Conservation (phyloP, 2,329 filamentous ascomycete genomes). For the Fusarium miscanthi region DNA sequence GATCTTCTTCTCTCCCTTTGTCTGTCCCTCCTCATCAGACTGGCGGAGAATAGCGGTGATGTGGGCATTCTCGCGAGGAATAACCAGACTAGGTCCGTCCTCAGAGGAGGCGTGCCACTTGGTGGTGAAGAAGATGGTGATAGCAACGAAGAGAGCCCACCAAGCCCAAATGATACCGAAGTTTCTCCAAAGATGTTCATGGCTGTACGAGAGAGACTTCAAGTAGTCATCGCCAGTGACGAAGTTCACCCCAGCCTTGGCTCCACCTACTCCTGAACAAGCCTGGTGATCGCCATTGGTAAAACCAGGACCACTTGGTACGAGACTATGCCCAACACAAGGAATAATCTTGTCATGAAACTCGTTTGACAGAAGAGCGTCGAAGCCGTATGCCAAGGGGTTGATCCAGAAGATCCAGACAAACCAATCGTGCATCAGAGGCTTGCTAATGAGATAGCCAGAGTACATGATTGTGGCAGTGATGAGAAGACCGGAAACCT, state of each 20-base stretch:
- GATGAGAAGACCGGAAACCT: conserved; percentile 63
- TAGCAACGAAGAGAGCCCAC: conserved; percentile 68
- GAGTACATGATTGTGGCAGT: conserved; percentile 69
- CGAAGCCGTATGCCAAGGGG: conserved; percentile 76
- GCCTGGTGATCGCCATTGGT: conserved; percentile 56
- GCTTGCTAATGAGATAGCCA: conserved; percentile 71
- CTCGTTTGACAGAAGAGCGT: conserved; percentile 76
- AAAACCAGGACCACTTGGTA: conserved; percentile 64
- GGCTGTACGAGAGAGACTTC: conserved; percentile 62
- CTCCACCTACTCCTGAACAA: conserved; percentile 70
- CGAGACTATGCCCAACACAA: conserved; percentile 61
- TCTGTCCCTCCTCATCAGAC: conserved; percentile 62
- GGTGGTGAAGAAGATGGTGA: conserved; percentile 68
- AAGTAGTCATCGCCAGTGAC: conserved; percentile 71
- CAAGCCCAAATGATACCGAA: conserved; percentile 72
- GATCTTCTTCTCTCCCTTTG: conserved; percentile 36
- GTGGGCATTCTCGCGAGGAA: conserved; percentile 69
- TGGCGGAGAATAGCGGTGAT: conserved; percentile 46
- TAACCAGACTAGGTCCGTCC: conserved; percentile 65
- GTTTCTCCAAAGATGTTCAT: conserved; percentile 67
- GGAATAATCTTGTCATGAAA: conserved; percentile 68
- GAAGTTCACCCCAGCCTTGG: conserved; percentile 57
- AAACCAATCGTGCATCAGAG: conserved; percentile 72
- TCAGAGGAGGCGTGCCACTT: conserved; percentile 66
- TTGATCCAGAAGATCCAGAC: conserved; percentile 73